Evolutionary conservation across 78 protist genomes (phyloP), one percentile per base, ranked within the genome.

Genomic region (Mastigamoeba balamuthi): DNA sequence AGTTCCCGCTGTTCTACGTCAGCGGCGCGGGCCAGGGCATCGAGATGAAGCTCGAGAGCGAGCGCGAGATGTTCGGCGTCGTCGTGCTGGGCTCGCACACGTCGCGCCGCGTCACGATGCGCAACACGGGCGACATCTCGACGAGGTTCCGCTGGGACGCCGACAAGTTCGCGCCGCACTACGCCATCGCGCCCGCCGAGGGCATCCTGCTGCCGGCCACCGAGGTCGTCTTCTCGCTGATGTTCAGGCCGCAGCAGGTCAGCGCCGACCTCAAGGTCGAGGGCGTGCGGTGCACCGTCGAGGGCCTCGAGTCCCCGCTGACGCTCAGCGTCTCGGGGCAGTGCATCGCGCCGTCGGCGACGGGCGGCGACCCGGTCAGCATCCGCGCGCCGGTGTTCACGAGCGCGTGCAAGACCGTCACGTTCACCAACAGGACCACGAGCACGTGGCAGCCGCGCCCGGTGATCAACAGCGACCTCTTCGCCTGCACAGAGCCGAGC

Each of bases 101-200:
- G 8, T 40, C 72, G 4, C 80, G 83, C 6, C 5, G 40, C 28
- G 40, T 85, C 3, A 25, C 17, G 53, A 78, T 91, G 23, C 41
- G 74, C 37, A 91, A 91, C 84, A 36, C 41, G 9, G 95, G 95
- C 25, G 95, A 91, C 71, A 28, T 91, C 41, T 85, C 73, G 2
- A 30, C 82, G 4, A 30, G 38, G 27, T 87, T 76, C 73, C 1
- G 40, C 43, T 73, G 86, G 83, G 78, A 41, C 38, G 53, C n/a
- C 1, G 6, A 27, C 2, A 1, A 3, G 30, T 25, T 42, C 52
- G 52, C 28, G 8, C 40, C 70, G n/a, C 80, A 76, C 41, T 86
- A 83, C 77, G 5, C 76, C 38, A 58, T 91, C 40, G 0, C 42
- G 1, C 95, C 91, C 4, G 0, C 35, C 4, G 77, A 63, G 1